phyloP scores from a whole-genome alignment of 106 monocot genomes.

The Apostasia shenzhenica region DNA sequence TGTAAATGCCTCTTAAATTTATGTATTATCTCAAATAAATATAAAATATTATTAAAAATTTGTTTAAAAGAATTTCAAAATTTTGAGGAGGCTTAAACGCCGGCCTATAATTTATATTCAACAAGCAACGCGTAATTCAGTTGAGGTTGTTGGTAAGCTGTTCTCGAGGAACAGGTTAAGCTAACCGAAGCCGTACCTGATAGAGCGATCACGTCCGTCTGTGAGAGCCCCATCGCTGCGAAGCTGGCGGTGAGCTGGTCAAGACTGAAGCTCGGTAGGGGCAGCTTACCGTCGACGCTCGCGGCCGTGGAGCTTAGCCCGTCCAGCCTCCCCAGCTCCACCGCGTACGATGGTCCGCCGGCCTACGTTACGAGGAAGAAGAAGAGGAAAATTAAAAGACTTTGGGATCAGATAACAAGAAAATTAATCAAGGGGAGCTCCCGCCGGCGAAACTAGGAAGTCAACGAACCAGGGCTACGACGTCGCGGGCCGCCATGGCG shows the following conservation, averaged over 20 bases:
- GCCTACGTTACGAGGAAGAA: constrained; percentile 14
- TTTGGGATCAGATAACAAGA: background rate
- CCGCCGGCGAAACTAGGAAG: background rate
- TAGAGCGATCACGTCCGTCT: constrained; percentile 68
- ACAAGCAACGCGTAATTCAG: no score
- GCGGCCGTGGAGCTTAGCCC: constrained; percentile 62
- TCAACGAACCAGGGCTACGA: constrained; percentile 46
- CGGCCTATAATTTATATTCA: no score
- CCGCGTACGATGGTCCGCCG: constrained; percentile 67
- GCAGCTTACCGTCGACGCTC: constrained; percentile 64
- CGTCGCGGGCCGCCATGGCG: constrained; percentile 75
- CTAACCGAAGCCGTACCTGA: constrained; percentile 31
- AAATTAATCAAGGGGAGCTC: background rate
- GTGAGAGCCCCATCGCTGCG: constrained; percentile 39
- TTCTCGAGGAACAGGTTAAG: background rate
- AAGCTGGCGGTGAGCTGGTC: constrained; percentile 58
- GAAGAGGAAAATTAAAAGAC: background rate
- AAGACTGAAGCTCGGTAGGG: constrained; percentile 48
- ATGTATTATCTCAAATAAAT: no score
- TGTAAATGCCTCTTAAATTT: no score
- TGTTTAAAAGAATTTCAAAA: no score
- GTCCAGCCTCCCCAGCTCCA: constrained; percentile 71
- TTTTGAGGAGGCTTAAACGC: no score
- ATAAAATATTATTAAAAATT: no score
- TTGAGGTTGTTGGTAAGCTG: background rate